These are phyloP conservation scores for Sporothrix pseudoabietina DNA, from an alignment of 2,329 filamentous ascomycete species.

Conservation along the genomic window DNA sequence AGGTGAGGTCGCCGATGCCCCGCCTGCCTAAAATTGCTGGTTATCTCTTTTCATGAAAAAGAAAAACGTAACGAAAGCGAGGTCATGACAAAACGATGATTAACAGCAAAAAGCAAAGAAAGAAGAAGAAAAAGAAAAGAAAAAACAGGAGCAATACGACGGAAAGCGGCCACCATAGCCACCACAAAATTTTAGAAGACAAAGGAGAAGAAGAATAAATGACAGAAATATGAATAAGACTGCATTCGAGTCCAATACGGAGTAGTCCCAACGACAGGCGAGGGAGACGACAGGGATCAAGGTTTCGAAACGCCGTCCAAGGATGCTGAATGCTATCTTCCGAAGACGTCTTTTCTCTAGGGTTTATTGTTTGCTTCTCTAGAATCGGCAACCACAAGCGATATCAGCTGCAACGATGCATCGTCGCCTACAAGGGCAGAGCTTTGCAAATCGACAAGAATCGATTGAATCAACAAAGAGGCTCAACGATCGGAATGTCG, in stretches of 20 bases:
- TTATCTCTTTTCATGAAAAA: too few species aligned
- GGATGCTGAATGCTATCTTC: background rate
- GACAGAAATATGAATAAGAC: background rate
- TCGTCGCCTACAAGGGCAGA: background rate
- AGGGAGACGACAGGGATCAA: slow-evolving; percentile 1
- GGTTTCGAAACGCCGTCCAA: background rate
- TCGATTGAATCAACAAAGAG: background rate
- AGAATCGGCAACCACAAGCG: background rate
- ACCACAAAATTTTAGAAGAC: background rate
- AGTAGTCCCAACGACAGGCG: background rate
- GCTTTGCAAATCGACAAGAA: background rate
- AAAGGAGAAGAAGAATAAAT: background rate
- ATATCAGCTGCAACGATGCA: slow-evolving; percentile 10
- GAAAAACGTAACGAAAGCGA: too few species aligned
- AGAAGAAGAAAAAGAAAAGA: background rate
- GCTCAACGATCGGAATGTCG: background rate
- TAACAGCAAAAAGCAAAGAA: background rate
- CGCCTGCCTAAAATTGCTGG: background rate
- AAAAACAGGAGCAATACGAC: background rate
- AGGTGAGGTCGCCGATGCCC: background rate
- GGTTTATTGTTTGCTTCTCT: background rate
- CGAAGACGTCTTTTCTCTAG: background rate
- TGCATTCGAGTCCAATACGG: background rate
- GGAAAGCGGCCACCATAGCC: background rate
- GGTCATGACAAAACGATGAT: background rate